A percentile compares a stretch with the other conserved stretches of the same genome.
Conservation (phyloP, 345 rosid species). For the Acer saccharum region DNA sequence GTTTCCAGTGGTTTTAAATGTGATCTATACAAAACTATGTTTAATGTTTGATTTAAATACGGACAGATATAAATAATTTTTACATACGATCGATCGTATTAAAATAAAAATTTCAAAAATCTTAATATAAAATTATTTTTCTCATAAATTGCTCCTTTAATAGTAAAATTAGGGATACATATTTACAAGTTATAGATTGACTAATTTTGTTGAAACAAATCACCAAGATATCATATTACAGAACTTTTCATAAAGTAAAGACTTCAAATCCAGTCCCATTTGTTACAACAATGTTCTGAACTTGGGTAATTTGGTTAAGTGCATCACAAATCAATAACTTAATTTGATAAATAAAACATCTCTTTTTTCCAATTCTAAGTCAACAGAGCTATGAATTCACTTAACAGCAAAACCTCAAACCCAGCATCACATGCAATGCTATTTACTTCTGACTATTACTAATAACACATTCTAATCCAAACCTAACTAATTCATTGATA, state of each 20-base stretch:
- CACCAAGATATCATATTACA: neutral
- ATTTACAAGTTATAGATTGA: neutral
- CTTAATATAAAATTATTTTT: no score
- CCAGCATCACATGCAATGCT: neutral
- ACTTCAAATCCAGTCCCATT: neutral
- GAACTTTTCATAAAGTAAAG: neutral
- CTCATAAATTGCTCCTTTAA: no score
- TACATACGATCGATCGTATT: no score
- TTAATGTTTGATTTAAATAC: no score
- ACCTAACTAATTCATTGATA: neutral
- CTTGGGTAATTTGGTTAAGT: neutral
- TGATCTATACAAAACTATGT: no score
- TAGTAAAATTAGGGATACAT: no score
- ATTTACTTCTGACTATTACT: neutral
- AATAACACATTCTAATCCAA: neutral
- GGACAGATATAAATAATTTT: no score
- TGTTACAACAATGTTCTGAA: neutral
- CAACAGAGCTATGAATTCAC: neutral
- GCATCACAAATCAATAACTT: neutral
- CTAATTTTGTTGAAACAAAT: no score
- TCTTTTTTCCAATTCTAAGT: neutral
- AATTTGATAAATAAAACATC: neutral
- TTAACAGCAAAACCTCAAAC: constrained; percentile 3
- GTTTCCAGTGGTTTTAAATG: no score
- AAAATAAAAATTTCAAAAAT: no score